Evolutionary conservation across 495 filamentous ascomycete genomes (phyloP), one percentile per base, ranked within the genome.

Genomic region (Talaromyces stipitatus): DNA sequence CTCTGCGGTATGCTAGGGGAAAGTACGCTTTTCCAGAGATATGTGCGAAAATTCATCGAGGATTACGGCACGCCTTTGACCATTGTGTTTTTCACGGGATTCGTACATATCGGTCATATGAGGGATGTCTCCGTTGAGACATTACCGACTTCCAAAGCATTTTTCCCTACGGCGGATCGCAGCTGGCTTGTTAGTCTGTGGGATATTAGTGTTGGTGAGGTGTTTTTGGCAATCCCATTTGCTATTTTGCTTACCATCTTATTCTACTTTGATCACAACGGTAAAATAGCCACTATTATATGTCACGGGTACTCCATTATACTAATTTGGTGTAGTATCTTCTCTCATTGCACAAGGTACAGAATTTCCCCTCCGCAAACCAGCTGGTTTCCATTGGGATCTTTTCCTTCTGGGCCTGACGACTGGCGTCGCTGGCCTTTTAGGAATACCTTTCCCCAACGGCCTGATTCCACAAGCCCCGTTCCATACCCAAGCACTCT

Each of bases 381-480:
- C 92, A 5, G 90, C 91, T 29, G 92, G 92, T 9, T 97, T 97
- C 68, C 92, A 96, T 75, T 97, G 91, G 91, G 92, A 96, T 62
- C 66, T 97, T 50, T 96, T 94, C 78, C 83, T 97, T 26, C 84
- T 97, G 1, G 92, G 92, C 12, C 73, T 91, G 11, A 97, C 92
- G 3, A 96, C 92, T 0, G 87, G 87, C 54, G 70, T 96, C 16
- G 86, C 86, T 14, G 92, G 92, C 6, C 72, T 97, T 8, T 75
- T 96, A 20, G 92, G 92, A 3, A 80, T 97, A 27, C 92, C 92
- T 14, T 87, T 92, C 60, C 92, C 92, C 26, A 96, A 96, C 65
- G 92, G 92, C 4, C 85, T 97, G 23, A 90, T 94, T 62, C 89
- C 89, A 0, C 92, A 97, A 71, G 92, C 91, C 0, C 92, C 92